These are phyloP conservation scores for Lipomyces starkeyi DNA, from an alignment of 805 yeast species.

Conservation along the genomic window DNA sequence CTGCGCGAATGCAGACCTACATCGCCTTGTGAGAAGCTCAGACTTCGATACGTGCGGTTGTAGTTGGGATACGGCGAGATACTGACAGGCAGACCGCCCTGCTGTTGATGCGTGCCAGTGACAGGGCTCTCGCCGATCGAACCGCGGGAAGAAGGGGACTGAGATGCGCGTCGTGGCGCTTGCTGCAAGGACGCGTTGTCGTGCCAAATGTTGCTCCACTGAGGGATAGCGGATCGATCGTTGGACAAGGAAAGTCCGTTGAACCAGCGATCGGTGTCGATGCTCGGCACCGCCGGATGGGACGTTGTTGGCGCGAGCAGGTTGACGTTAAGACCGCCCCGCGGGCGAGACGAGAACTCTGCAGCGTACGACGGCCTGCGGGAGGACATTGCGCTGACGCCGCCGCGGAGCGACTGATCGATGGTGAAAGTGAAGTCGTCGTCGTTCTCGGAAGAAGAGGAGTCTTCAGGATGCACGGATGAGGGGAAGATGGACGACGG, in stretches of 20 bases:
- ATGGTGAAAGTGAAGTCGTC: slow-evolving; percentile 18
- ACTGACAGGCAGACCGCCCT: slow-evolving; percentile 3
- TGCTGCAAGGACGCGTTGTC: slow-evolving; percentile 1
- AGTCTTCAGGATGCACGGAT: slow-evolving; percentile 12
- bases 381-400: slow-evolving; percentile 61
- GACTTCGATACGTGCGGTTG: slow-evolving; percentile 3
- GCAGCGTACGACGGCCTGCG: slow-evolving; percentile 73
- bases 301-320: slow-evolving; percentile 29
- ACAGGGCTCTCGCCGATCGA: not conserved
- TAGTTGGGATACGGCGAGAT: not conserved
- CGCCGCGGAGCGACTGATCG: slow-evolving; percentile 48
- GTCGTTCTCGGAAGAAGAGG: slow-evolving; percentile 27
- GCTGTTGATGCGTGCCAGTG: slow-evolving; percentile 1
- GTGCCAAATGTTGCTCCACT: slow-evolving; percentile 8
- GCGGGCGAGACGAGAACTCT: slow-evolving; percentile 54
- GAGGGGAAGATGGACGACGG: not conserved
- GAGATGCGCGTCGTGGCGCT: not conserved
- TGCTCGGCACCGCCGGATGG: slow-evolving; percentile 28
- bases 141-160: slow-evolving; percentile 8
- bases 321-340: slow-evolving; percentile 29
- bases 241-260: slow-evolving; percentile 3
- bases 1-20: slow-evolving; percentile 2
- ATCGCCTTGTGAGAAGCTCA: slow-evolving; percentile 12
- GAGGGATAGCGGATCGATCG: slow-evolving; percentile 5
- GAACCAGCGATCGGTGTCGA: slow-evolving; percentile 32